phyloP scores from a whole-genome alignment of 306 rosid species.

The Mucuna pruriens region DNA sequence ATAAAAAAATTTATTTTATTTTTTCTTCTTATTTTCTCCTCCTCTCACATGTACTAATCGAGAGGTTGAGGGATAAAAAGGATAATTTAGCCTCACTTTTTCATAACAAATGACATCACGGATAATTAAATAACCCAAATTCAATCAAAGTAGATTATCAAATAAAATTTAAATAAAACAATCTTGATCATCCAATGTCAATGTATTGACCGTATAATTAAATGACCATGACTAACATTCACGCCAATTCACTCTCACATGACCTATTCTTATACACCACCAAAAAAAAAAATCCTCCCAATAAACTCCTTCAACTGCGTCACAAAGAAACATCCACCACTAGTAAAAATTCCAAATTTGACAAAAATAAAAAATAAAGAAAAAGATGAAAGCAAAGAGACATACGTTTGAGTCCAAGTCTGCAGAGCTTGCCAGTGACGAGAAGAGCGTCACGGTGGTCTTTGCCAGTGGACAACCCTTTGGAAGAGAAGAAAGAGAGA shows the following conservation, averaged over 20 bases:
- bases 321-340: background rate
- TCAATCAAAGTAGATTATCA: background rate
- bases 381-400: background rate
- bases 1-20: too few species aligned
- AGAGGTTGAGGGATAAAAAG: too few species aligned
- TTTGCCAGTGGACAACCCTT: constrained; percentile 63
- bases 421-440: constrained; percentile 67
- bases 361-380: background rate
- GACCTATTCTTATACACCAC: background rate
- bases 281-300: background rate
- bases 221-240: too few species aligned
- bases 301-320: background rate
- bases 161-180: background rate
- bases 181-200: background rate
- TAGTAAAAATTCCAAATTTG: background rate
- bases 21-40: too few species aligned
- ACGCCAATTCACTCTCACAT: too few species aligned
- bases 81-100: too few species aligned
- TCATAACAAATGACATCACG: too few species aligned
- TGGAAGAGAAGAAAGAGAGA: constrained; percentile 74
- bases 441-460: constrained; percentile 45
- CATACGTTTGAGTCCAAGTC: constrained; percentile 64
- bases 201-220: too few species aligned
- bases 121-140: too few species aligned
- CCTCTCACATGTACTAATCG: too few species aligned